These are phyloP conservation scores for Pleurotus tuber-regium DNA, from an alignment of 768 basidiomycete species.

Conservation along the genomic window DNA sequence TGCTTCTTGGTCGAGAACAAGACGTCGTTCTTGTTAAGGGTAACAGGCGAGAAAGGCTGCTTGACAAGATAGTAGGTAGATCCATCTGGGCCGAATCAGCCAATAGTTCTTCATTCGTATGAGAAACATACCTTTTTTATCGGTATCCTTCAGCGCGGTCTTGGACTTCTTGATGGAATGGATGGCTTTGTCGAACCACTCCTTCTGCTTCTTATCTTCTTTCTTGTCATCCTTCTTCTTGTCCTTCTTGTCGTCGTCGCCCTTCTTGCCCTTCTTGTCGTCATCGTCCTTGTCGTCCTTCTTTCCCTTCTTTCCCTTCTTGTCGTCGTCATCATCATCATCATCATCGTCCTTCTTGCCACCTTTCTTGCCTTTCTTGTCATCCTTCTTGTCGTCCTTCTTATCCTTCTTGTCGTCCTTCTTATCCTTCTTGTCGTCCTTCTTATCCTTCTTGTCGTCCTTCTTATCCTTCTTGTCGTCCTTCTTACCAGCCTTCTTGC, in stretches of 20 bases:
- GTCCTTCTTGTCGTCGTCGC: slow-evolving; percentile 1
- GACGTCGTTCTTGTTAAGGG: slow-evolving; percentile 8
- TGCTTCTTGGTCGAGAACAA: not conserved
- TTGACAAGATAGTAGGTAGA: slow-evolving; percentile 4
- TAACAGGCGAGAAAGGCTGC: not conserved
- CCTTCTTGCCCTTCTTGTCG: not conserved
- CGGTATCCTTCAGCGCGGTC: not conserved
- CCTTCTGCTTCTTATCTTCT: slow-evolving; percentile 1
- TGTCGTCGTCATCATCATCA: not conserved
- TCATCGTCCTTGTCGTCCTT: not conserved
- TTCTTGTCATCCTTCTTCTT: not conserved
- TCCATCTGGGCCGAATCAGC: too few species aligned
- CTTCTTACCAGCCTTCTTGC: not conserved
- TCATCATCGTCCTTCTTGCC: not conserved
- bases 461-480: not conserved
- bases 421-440: not conserved
- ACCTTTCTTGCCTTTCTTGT: not conserved
- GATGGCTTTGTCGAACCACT: slow-evolving; percentile 5
- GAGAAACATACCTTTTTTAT: not conserved
- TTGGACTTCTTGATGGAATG: slow-evolving; percentile 7
- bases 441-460: not conserved
- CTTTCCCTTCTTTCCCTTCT: not conserved
- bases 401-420: not conserved
- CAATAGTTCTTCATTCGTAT: too few species aligned
- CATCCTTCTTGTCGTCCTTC: not conserved